Conservation (phyloP, 2,329 filamentous ascomycete species). For the Leptographium wingfieldii region DNA sequence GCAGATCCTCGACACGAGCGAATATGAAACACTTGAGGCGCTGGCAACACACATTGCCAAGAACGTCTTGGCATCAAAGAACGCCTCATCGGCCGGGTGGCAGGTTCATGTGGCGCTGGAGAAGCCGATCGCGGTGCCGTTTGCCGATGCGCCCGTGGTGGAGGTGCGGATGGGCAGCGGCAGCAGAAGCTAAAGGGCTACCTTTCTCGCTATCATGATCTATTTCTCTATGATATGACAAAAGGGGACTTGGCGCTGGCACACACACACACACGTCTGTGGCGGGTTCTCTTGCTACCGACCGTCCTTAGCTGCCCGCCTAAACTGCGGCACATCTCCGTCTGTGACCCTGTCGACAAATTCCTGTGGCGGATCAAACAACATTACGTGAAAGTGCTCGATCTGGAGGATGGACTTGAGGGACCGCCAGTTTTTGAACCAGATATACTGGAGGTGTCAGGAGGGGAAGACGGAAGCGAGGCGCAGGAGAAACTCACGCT, state of each 20-base stretch:
- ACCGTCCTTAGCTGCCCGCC: slow-evolving; percentile 18
- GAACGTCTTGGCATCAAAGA: slow-evolving; percentile 29
- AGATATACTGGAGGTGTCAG: slow-evolving; percentile 32
- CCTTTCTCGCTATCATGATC: neutral
- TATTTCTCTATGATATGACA: neutral
- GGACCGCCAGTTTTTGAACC: slow-evolving; percentile 83
- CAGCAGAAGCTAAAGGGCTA: neutral
- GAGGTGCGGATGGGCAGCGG: slow-evolving; percentile 31
- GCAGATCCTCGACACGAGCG: slow-evolving; percentile 38
- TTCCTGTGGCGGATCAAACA: slow-evolving; percentile 58
- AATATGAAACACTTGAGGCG: slow-evolving; percentile 52
- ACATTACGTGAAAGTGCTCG: slow-evolving; percentile 93
- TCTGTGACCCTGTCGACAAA: slow-evolving; percentile 61
- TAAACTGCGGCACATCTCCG: slow-evolving; percentile 56
- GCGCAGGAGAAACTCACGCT: slow-evolving; percentile 30
- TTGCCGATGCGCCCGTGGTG: slow-evolving; percentile 58
- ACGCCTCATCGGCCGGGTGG: slow-evolving; percentile 27
- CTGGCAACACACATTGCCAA: slow-evolving; percentile 37
- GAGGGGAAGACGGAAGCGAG: neutral
- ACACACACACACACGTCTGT: neutral
- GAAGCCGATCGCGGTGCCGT: slow-evolving; percentile 62
- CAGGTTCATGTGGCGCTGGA: slow-evolving; percentile 49
- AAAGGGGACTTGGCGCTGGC: neutral
- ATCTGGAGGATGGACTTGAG: slow-evolving; percentile 78
- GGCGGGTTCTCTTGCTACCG: slow-evolving; percentile 7